Evolutionary conservation across 1,284 basidiomycete genomes (phyloP).

Genomic region (Ceratobasidium sp.): DNA sequence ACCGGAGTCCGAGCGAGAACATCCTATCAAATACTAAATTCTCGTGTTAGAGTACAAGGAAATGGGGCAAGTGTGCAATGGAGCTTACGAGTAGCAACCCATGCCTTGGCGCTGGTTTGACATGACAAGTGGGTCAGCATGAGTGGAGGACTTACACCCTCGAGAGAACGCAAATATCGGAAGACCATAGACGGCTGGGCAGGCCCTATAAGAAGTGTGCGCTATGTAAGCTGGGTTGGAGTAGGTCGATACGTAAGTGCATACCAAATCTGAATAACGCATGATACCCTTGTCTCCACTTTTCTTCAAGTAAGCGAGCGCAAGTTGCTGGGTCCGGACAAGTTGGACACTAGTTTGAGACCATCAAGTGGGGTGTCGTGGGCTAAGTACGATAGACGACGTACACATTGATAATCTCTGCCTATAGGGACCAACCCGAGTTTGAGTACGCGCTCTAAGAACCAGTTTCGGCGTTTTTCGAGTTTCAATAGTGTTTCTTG

Average conservation of each 20-base stretch:
- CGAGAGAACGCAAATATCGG: slow-evolving; percentile 84
- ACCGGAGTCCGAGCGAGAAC: slow-evolving; percentile 86
- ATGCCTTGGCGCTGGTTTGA: slow-evolving; percentile 88
- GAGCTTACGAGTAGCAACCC: slow-evolving; percentile 81
- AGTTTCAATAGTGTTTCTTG: slow-evolving; percentile 87
- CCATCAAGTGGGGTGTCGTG: neutral
- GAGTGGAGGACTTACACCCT: slow-evolving; percentile 85
- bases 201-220: slow-evolving; percentile 65
- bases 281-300: slow-evolving; percentile 90
- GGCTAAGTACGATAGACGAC: slow-evolving; percentile 53
- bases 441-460: slow-evolving; percentile 93
- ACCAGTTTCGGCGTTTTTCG: slow-evolving; percentile 92
- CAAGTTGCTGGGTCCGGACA: slow-evolving; percentile 87
- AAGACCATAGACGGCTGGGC: slow-evolving; percentile 93
- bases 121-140: slow-evolving; percentile 86
- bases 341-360: slow-evolving; percentile 72
- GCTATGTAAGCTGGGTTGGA: slow-evolving; percentile 50
- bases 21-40: slow-evolving; percentile 87
- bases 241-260: slow-evolving; percentile 55
- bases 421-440: slow-evolving; percentile 87
- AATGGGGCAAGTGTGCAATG: neutral
- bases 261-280: slow-evolving; percentile 88
- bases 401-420: slow-evolving; percentile 90
- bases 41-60: neutral
- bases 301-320: slow-evolving; percentile 91